Conservation (phyloP, 2,329 filamentous ascomycete genomes). For the Xylariales sp. region DNA sequence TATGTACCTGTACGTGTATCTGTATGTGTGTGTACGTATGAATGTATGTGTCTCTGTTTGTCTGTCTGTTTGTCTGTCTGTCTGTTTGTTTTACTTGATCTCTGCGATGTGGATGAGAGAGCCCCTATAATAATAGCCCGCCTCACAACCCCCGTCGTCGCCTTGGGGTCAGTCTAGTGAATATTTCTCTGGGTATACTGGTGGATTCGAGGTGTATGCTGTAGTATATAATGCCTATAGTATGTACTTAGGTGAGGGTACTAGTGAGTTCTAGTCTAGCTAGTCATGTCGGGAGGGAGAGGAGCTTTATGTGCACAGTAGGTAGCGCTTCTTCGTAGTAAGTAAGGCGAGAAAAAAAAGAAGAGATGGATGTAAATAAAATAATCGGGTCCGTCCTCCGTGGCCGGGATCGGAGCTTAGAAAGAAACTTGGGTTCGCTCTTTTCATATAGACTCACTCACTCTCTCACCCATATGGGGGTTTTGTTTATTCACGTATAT, state of each 20-base stretch:
- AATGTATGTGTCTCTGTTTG: no score
- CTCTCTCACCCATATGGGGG: no score
- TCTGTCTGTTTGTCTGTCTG: no score
- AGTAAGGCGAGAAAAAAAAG: no score
- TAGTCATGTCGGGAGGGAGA: conserved; percentile 5
- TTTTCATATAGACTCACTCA: background rate
- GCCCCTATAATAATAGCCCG: background rate
- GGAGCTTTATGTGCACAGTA: conserved; percentile 11
- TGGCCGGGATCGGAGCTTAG: conserved; percentile 47
- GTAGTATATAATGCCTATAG: background rate
- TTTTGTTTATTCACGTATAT: background rate
- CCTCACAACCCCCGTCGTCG: background rate
- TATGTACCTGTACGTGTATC: no score
- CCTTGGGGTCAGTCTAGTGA: background rate
- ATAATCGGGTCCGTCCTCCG: conserved; percentile 17
- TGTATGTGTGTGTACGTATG: no score
- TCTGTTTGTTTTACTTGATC: background rate
- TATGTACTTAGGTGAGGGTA: no score
- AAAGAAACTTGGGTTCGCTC: conserved; percentile 24
- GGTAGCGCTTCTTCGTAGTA: no score
- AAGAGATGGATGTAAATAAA: background rate
- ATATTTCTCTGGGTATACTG: no score
- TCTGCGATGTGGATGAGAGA: background rate
- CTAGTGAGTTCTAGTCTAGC: background rate
- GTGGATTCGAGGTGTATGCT: conserved; percentile 1